Percentiles rank a stretch among this genome's conserved stretches.
phyloP scores from a whole-genome alignment of 768 basidiomycete species.

The Tricholoma bakamatsutake region DNA sequence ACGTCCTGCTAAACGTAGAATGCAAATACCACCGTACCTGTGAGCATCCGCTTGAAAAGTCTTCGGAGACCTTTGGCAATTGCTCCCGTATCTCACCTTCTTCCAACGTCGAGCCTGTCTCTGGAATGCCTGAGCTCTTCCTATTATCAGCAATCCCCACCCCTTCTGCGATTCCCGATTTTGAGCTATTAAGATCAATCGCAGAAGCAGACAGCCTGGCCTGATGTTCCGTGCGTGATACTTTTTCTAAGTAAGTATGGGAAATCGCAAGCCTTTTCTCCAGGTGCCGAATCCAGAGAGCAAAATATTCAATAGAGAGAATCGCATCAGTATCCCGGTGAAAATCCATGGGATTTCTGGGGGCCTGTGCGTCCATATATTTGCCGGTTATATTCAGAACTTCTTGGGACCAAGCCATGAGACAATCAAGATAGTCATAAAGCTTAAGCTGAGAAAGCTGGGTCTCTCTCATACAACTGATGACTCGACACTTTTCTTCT shows the following conservation, averaged over 20 bases:
- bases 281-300: background rate
- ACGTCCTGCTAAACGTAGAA: background rate
- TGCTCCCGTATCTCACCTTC: conserved; percentile 2
- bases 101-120: background rate
- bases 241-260: background rate
- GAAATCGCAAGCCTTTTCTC: background rate
- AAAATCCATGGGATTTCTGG: background rate
- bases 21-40: conserved; percentile 6
- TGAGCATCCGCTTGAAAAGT: background rate
- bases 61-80: background rate
- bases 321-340: background rate
- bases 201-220: too few relatives aligned
- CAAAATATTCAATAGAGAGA: background rate
- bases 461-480: background rate
- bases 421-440: background rate
- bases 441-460: background rate
- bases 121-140: background rate
- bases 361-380: background rate
- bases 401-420: background rate
- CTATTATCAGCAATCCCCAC: too few relatives aligned
- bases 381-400: background rate
- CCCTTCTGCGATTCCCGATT: background rate
- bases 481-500: background rate
- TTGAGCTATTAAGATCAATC: background rate
- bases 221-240: background rate